Evolutionary conservation across 352 stramenopile genomes (phyloP).

Genomic region (Phytophthora macrochlamydospora): DNA sequence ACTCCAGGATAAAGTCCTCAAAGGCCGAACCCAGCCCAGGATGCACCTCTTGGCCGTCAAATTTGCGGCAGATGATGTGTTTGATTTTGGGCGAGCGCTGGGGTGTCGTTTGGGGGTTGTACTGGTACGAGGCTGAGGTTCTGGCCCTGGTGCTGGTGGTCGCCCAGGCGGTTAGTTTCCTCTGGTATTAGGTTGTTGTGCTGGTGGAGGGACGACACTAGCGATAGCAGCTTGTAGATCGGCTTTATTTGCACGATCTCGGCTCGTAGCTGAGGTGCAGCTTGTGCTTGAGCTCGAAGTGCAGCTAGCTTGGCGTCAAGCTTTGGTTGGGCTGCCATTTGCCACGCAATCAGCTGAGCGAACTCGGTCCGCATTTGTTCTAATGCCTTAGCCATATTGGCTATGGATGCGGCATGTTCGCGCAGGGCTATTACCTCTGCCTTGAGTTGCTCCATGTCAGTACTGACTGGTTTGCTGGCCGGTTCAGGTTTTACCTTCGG

Average conservation of each 20-base stretch:
- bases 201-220: neutral
- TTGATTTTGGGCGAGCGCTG: constrained; percentile 3
- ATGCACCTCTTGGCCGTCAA: constrained; percentile 15
- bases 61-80: constrained; percentile 5
- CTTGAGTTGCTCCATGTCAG: neutral
- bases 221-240: neutral
- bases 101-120: neutral
- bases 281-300: neutral
- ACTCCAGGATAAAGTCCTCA: neutral
- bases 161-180: too few relatives aligned
- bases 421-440: neutral
- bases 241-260: constrained; percentile 2
- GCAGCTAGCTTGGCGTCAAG: neutral
- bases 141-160: too few relatives aligned
- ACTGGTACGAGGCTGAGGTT: too few relatives aligned
- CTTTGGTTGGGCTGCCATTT: neutral
- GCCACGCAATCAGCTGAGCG: constrained; percentile 1
- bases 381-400: neutral
- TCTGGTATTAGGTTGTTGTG: too few relatives aligned
- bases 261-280: neutral
- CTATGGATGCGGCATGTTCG: neutral
- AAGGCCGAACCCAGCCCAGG: neutral
- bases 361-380: neutral
- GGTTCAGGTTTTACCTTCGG: neutral
- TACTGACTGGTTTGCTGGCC: neutral